Conservation (phyloP, 2,329 filamentous ascomycete species). For the Camillea tinctor region DNA sequence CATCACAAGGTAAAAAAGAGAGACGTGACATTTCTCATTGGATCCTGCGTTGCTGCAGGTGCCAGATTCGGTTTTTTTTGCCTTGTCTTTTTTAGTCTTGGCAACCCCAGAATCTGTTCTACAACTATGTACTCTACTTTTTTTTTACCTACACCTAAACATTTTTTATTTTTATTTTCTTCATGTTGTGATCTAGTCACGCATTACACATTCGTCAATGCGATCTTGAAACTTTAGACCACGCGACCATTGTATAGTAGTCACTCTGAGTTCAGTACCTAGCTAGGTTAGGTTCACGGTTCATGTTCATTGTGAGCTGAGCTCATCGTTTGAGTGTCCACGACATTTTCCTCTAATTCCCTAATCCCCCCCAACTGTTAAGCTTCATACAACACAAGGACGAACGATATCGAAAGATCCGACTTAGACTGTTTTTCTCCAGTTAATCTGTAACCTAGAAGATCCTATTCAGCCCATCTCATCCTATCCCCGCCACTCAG, state of each 20-base stretch:
- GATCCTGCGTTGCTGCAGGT: neutral
- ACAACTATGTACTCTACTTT: no score
- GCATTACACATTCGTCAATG: neutral
- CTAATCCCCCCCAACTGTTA: neutral
- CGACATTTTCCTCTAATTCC: no score
- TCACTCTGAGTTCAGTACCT: no score
- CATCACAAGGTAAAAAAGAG: neutral
- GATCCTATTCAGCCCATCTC: neutral
- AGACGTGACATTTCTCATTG: neutral
- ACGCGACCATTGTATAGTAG: no score
- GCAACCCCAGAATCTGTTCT: neutral
- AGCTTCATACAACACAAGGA: neutral
- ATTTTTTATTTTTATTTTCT: no score
- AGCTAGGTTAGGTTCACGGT: no score
- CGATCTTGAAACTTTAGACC: no score
- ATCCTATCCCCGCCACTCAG: neutral
- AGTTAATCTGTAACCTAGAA: neutral
- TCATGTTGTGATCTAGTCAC: no score
- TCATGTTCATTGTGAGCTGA: no score
- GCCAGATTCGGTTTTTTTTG: neutral
- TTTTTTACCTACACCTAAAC: no score
- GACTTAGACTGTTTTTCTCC: neutral
- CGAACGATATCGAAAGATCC: neutral
- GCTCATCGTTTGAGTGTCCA: neutral
- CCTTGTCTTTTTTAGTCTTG: neutral